Conservation (phyloP, 176 grass and related monocot species). For the Hordeum vulgare region DNA sequence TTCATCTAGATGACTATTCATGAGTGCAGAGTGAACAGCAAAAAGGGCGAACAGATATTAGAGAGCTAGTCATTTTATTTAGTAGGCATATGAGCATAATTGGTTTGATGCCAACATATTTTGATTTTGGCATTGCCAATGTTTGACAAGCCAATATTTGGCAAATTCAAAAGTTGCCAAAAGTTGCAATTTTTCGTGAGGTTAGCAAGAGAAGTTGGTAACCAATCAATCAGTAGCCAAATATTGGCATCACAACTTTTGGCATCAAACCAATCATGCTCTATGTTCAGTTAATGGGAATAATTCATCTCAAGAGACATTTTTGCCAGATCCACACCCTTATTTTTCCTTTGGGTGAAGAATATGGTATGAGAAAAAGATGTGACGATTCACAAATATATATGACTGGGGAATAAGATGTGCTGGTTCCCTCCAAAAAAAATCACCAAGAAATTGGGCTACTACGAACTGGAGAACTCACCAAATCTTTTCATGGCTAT, state of each 20-base stretch:
- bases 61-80: neutral
- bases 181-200: too few relatives aligned
- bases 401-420: neutral
- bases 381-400: neutral
- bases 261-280: too few relatives aligned
- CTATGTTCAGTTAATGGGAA: neutral
- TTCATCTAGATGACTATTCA: neutral
- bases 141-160: too few relatives aligned
- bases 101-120: too few relatives aligned
- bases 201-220: too few relatives aligned
- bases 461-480: constrained; percentile 31
- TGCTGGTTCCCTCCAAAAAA: too few relatives aligned
- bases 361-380: neutral
- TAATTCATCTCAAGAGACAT: neutral
- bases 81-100: neutral
- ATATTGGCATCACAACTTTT: too few relatives aligned
- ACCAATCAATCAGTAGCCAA: too few relatives aligned
- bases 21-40: neutral
- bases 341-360: neutral
- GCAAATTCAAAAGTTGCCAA: too few relatives aligned
- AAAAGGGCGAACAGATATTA: neutral
- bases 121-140: too few relatives aligned
- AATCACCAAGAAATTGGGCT: neutral
- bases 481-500: constrained; percentile 98
- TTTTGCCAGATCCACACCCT: neutral